Evolutionary conservation across 805 yeast genomes (phyloP).

Genomic region (Scheffersomyces coipomensis): DNA sequence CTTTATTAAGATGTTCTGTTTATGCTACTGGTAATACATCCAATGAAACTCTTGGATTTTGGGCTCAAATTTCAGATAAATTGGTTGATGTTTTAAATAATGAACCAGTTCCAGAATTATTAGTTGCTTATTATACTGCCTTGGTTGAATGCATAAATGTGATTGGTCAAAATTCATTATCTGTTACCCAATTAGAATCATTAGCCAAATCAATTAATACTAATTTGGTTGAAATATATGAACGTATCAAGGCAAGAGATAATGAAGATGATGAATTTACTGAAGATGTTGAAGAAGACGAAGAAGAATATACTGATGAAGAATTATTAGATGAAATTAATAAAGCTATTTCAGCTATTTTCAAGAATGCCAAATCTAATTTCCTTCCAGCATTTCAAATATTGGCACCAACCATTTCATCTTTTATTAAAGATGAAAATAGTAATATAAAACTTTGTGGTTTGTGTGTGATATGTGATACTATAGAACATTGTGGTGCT

Average conservation of each 20-base stretch:
- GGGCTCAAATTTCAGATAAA: conserved; percentile 69
- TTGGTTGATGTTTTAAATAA: conserved; percentile 63
- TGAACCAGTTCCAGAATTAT: conserved; percentile 82
- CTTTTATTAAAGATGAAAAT: conserved; percentile 64
- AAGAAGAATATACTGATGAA: conserved; percentile 85
- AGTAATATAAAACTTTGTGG: conserved; percentile 74
- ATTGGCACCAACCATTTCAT: conserved; percentile 60
- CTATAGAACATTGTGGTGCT: conserved; percentile 77
- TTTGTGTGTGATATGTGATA: conserved; percentile 73
- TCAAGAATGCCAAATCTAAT: conserved; percentile 56
- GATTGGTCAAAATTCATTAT: conserved; percentile 64
- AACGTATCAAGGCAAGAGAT: conserved; percentile 71
- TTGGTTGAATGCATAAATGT: conserved; percentile 63
- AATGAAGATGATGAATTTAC: conserved; percentile 80
- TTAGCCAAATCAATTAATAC: conserved; percentile 60
- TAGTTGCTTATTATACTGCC: conserved; percentile 75
- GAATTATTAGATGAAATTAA: conserved; percentile 85
- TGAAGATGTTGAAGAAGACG: conserved; percentile 83
- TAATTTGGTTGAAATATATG: conserved; percentile 65
- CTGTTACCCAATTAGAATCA: conserved; percentile 50
- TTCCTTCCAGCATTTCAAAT: conserved; percentile 66
- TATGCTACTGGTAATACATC: conserved; percentile 56
- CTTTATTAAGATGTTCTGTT: conserved; percentile 64
- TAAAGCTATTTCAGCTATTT: conserved; percentile 67
- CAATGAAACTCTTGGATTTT: conserved; percentile 60